Conservation (phyloP, 1,284 basidiomycete species). For the Tilletiopsis washingtonensis region DNA sequence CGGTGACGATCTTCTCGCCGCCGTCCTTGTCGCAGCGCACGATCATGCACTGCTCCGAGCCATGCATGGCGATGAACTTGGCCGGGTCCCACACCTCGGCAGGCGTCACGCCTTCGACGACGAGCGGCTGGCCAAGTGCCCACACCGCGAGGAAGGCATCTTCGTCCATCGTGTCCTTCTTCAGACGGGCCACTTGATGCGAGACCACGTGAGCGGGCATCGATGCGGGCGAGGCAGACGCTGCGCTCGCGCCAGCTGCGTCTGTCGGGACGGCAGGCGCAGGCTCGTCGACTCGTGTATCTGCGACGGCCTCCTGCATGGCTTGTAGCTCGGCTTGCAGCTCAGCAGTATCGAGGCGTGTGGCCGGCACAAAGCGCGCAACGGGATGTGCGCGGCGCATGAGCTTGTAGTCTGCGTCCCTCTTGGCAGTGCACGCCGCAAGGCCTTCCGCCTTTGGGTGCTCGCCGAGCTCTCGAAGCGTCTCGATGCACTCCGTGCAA, state of each 20-base stretch:
- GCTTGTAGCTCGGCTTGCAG: too few species aligned
- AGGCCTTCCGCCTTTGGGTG: too few species aligned
- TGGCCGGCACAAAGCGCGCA: slow-evolving; percentile 9
- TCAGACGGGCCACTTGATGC: slow-evolving; percentile 9
- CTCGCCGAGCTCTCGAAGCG: slow-evolving; percentile 43
- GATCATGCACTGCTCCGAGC: slow-evolving; percentile 63
- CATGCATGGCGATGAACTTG: slow-evolving; percentile 57
- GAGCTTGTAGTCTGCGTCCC: slow-evolving; percentile 47
- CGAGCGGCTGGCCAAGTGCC: slow-evolving; percentile 25
- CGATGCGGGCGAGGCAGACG: not conserved
- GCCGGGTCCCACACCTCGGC: slow-evolving; percentile 63
- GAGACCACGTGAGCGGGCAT: slow-evolving; percentile 6
- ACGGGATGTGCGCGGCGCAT: slow-evolving; percentile 50
- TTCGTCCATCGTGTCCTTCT: slow-evolving; percentile 6
- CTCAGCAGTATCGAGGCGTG: not conserved
- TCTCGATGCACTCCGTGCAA: slow-evolving; percentile 71
- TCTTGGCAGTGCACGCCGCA: slow-evolving; percentile 12
- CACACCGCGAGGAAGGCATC: slow-evolving; percentile 14
- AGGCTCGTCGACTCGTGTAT: too few species aligned
- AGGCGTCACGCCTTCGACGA: slow-evolving; percentile 20
- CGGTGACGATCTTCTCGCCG: slow-evolving; percentile 26
- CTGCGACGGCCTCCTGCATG: too few species aligned
- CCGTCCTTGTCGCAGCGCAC: slow-evolving; percentile 50
- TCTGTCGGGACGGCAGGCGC: too few species aligned
- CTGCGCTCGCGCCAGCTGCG: too few species aligned